Evolutionary conservation across 2,329 filamentous ascomycete species (phyloP).

Genomic region (Fusarium nurragi): DNA sequence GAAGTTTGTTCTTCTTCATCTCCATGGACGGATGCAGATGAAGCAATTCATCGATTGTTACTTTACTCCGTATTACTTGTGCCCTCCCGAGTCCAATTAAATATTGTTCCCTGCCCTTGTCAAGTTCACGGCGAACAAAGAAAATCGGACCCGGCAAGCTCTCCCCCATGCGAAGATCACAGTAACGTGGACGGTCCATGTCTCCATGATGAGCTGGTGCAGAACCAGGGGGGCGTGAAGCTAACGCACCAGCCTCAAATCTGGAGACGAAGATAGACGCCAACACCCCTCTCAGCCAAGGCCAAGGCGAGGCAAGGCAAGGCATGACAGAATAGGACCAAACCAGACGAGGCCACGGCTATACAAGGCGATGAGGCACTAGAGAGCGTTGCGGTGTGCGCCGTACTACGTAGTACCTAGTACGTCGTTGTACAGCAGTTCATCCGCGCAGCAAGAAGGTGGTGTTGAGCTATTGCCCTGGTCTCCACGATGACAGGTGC

Average conservation of each 20-base stretch:
- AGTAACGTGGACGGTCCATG: slow-evolving; percentile 37
- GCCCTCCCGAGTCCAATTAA: slow-evolving; percentile 2
- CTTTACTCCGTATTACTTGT: not conserved
- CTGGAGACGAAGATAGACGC: slow-evolving; percentile 32
- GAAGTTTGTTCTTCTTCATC: not conserved
- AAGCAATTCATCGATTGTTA: not conserved
- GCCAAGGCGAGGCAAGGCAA: slow-evolving; percentile 23
- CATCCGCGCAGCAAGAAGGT: slow-evolving; percentile 19
- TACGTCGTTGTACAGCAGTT: slow-evolving; percentile 29
- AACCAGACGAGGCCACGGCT: slow-evolving; percentile 33
- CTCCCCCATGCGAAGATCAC: slow-evolving; percentile 44
- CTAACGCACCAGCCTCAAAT: slow-evolving; percentile 21
- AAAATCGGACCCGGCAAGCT: slow-evolving; percentile 42
- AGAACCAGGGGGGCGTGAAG: slow-evolving; percentile 28
- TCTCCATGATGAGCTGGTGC: slow-evolving; percentile 31
- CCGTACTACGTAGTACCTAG: not conserved
- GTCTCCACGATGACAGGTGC: slow-evolving; percentile 37
- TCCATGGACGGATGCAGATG: not conserved
- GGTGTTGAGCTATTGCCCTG: slow-evolving; percentile 17
- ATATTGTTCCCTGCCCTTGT: slow-evolving; percentile 21
- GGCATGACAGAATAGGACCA: slow-evolving; percentile 5
- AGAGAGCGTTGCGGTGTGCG: slow-evolving; percentile 36
- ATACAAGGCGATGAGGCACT: slow-evolving; percentile 34
- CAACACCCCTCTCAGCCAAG: slow-evolving; percentile 33
- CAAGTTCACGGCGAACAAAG: slow-evolving; percentile 19